A percentile compares a stretch with the other conserved stretches of the same genome.
Evolutionary conservation across 495 filamentous ascomycete genomes (phyloP).

Genomic region (Friedmanniomyces simplex): DNA sequence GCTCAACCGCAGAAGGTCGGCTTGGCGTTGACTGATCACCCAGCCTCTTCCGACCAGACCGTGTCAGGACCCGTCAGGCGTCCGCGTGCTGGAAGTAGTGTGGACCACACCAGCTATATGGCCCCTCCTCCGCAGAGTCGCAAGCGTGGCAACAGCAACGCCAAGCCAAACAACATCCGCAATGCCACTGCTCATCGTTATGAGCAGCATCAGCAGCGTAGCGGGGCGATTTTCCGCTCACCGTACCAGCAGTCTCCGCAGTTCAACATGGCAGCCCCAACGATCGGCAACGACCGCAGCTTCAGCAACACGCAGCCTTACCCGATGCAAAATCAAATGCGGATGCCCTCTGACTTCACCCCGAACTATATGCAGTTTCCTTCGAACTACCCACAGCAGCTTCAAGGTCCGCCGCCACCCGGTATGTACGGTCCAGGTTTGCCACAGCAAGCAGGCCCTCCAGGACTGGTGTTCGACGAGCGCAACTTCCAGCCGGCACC

Average conservation of each 20-base stretch:
- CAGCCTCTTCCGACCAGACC: not conserved
- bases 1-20: not conserved
- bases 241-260: not conserved
- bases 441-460: not conserved
- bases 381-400: not conserved
- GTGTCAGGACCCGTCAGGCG: not conserved
- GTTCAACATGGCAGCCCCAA: not conserved
- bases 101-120: not conserved
- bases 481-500: not conserved
- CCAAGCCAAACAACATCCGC: not conserved
- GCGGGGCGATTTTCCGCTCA: not conserved
- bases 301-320: not conserved
- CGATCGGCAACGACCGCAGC: not conserved
- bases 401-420: not conserved
- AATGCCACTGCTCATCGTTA: not conserved
- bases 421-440: not conserved
- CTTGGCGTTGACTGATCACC: not conserved
- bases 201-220: not conserved
- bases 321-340: not conserved
- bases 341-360: not conserved
- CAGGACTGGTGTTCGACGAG: not conserved
- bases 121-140: not conserved
- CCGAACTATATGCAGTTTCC: not conserved
- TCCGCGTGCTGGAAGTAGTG: not conserved
- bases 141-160: conserved; percentile 1